phyloP scores from a whole-genome alignment of 192 early-diverging fungal species.

The Rhizophagus prolifer region DNA sequence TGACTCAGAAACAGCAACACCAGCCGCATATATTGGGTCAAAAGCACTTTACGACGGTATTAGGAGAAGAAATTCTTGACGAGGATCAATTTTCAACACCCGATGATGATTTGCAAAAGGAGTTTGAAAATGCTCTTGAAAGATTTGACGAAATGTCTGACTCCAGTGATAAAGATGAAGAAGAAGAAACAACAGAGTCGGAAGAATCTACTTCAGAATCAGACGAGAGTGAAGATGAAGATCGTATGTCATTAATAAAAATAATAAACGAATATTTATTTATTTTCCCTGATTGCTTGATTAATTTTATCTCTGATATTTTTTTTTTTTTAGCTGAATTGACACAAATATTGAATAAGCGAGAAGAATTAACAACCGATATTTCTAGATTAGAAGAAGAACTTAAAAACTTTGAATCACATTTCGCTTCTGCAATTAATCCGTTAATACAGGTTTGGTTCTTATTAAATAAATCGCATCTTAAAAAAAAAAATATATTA shows the following conservation, averaged over 20 bases:
- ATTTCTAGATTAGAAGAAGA: not conserved
- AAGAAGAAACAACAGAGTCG: conserved; percentile 43
- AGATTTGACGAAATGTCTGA: conserved; percentile 7
- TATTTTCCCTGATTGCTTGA: too few species aligned
- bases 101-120: conserved; percentile 10
- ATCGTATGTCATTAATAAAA: not conserved
- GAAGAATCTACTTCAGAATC: conserved; percentile 45
- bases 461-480: not conserved
- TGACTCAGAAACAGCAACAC: conserved; percentile 41
- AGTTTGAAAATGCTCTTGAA: conserved; percentile 10
- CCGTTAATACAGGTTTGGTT: conserved; percentile 1
- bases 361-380: not conserved
- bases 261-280: not conserved
- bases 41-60: conserved; percentile 41
- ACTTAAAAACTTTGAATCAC: not conserved
- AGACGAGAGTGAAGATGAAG: conserved; percentile 45
- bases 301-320: not conserved
- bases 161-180: conserved; percentile 42
- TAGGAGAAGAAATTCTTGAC: conserved; percentile 37
- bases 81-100: not conserved
- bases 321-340: not conserved
- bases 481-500: not conserved
- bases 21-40: conserved; percentile 46
- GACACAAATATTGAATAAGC: not conserved
- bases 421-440: not conserved